phyloP scores from a whole-genome alignment of 2,329 filamentous ascomycete species.

The Byssothecium circinans region DNA sequence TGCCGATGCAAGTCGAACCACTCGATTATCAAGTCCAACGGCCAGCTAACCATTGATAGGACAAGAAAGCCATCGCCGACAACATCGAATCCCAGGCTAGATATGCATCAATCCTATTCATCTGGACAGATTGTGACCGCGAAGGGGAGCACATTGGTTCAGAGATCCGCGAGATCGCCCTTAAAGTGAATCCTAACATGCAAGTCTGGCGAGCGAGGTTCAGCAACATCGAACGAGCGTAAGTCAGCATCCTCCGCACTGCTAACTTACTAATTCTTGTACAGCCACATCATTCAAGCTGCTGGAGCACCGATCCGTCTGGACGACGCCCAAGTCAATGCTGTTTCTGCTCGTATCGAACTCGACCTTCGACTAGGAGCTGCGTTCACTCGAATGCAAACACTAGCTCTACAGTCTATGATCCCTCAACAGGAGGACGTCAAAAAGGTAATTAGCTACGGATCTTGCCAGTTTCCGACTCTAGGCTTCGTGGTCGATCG shows the following conservation, averaged over 20 bases:
- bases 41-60: slow-evolving; percentile 49
- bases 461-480: slow-evolving; percentile 96
- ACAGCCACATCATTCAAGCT: slow-evolving; percentile 81
- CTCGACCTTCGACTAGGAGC: slow-evolving; percentile 88
- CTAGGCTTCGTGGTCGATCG: slow-evolving; percentile 96
- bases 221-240: slow-evolving; percentile 94
- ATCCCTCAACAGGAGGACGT: slow-evolving; percentile 64
- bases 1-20: slow-evolving; percentile 57
- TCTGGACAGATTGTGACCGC: slow-evolving; percentile 98
- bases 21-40: background rate
- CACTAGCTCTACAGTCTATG: slow-evolving; percentile 72
- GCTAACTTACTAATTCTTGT: slow-evolving; percentile 7
- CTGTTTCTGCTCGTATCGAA: slow-evolving; percentile 86
- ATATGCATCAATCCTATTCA: slow-evolving; percentile 75
- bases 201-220: slow-evolving; percentile 85
- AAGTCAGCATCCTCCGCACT: slow-evolving; percentile 39
- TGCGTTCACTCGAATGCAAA: slow-evolving; percentile 88
- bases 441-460: slow-evolving; percentile 74
- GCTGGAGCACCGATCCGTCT: slow-evolving; percentile 75
- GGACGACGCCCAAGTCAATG: slow-evolving; percentile 83
- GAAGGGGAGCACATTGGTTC: slow-evolving; percentile 96
- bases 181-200: slow-evolving; percentile 70
- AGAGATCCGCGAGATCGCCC: slow-evolving; percentile 82
- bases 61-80: slow-evolving; percentile 76
- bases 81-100: slow-evolving; percentile 83